phyloP scores from a whole-genome alignment of 2,329 filamentous ascomycete species.

The Coniochaeta ligniaria region DNA sequence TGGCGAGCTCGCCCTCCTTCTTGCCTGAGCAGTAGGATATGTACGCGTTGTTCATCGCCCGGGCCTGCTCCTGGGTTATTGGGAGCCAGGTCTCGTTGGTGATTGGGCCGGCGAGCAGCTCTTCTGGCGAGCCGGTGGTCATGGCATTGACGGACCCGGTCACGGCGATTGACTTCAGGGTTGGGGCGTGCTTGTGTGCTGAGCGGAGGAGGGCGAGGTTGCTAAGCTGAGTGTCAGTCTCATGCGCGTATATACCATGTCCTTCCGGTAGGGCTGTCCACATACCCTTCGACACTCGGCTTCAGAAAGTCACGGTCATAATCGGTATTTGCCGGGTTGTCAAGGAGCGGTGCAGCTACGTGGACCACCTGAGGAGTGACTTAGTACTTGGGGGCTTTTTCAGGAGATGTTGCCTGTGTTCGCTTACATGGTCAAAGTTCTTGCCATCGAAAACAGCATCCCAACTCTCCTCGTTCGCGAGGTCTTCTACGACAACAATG shows the following conservation, averaged over 20 bases:
- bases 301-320: constrained; percentile 20
- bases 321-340: constrained; percentile 17
- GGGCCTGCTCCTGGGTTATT: constrained; percentile 15
- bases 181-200: constrained; percentile 16
- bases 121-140: constrained; percentile 15
- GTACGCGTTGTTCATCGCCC: constrained; percentile 14
- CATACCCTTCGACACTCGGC: constrained; percentile 18
- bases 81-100: constrained; percentile 16
- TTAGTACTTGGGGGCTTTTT: background rate
- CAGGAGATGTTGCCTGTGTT: background rate
- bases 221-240: constrained; percentile 5
- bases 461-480: constrained; percentile 16
- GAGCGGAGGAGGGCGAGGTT: constrained; percentile 19
- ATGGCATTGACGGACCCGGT: constrained; percentile 20
- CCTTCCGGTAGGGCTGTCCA: background rate
- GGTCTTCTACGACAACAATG: constrained; percentile 21
- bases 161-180: constrained; percentile 19
- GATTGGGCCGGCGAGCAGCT: constrained; percentile 14
- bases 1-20: constrained; percentile 19
- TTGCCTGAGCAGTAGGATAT: constrained; percentile 19
- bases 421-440: constrained; percentile 18
- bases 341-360: constrained; percentile 21
- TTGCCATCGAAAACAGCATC: constrained; percentile 17
- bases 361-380: constrained; percentile 12
- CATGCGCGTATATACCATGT: background rate